These are phyloP conservation scores for Gentiana straminea DNA, from an alignment of 257 asterid species.

Conservation along the genomic window DNA sequence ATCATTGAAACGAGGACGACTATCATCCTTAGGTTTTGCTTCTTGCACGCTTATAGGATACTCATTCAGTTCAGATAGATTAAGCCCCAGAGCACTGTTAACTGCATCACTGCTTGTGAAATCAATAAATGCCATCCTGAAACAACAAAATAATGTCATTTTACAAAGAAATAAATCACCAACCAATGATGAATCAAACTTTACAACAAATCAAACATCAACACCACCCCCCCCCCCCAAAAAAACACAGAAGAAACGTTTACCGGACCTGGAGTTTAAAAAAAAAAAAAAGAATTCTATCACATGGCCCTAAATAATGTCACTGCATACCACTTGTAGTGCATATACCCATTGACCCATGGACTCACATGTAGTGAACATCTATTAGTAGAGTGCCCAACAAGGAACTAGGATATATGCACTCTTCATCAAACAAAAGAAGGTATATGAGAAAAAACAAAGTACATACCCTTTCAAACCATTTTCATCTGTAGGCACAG, in stretches of 20 bases:
- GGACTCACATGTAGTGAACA: not conserved
- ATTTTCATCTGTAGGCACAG: constrained; percentile 59
- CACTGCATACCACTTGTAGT: not conserved
- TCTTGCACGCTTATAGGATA: constrained; percentile 36
- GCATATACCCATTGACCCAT: too few species aligned
- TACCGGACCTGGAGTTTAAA: too few species aligned
- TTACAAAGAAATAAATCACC: not conserved
- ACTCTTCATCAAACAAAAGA: not conserved
- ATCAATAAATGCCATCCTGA: constrained; percentile 63
- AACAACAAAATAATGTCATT: not conserved
- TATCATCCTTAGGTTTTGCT: constrained; percentile 50
- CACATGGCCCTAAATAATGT: too few species aligned
- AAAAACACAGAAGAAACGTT: too few species aligned
- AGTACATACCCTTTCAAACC: constrained; percentile 49
- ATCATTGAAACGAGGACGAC: constrained; percentile 16
- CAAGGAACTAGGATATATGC: too few species aligned
- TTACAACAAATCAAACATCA: too few species aligned
- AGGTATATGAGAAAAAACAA: not conserved
- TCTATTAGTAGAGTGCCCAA: not conserved
- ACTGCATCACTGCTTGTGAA: constrained; percentile 33
- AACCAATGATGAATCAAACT: too few species aligned
- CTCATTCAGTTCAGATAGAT: constrained; percentile 38
- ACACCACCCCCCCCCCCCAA: too few species aligned
- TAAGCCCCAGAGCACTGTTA: constrained; percentile 49
- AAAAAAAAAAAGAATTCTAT: too few species aligned